Conservation (phyloP, 306 rosid genomes). For the Echinosophora koreensis region DNA sequence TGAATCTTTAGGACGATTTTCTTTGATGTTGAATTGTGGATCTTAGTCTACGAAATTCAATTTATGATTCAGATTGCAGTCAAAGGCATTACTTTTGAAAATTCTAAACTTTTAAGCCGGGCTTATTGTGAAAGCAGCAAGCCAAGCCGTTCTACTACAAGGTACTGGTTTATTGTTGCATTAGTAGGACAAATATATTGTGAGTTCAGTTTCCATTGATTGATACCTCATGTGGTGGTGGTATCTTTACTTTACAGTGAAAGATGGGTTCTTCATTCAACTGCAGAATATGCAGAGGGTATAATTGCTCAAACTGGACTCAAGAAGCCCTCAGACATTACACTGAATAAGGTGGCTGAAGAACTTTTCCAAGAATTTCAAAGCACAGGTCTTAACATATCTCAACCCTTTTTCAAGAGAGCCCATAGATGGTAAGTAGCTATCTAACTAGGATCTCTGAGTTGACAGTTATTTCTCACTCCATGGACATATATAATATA, state of each 20-base stretch:
- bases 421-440: slow-evolving; percentile 93
- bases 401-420: slow-evolving; percentile 73
- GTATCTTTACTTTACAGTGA: slow-evolving; percentile 59
- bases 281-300: slow-evolving; percentile 75
- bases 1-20: slow-evolving; percentile 12
- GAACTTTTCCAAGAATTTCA: slow-evolving; percentile 76
- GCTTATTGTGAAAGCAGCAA: slow-evolving; percentile 92
- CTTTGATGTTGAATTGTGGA: slow-evolving; percentile 36
- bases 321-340: slow-evolving; percentile 72
- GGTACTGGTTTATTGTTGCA: slow-evolving; percentile 57
- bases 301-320: slow-evolving; percentile 84
- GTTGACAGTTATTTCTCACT: slow-evolving; percentile 26
- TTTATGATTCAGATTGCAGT: slow-evolving; percentile 70
- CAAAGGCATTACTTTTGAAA: slow-evolving; percentile 70
- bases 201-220: slow-evolving; percentile 35
- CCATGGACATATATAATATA: not conserved
- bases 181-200: slow-evolving; percentile 11
- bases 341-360: slow-evolving; percentile 76
- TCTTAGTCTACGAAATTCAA: slow-evolving; percentile 32
- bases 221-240: slow-evolving; percentile 24
- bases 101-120: slow-evolving; percentile 75
- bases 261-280: slow-evolving; percentile 92
- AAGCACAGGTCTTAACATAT: slow-evolving; percentile 58
- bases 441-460: slow-evolving; percentile 30
- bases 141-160: slow-evolving; percentile 71